Evolutionary conservation across 2,329 filamentous ascomycete genomes (phyloP), one percentile per base, ranked within the genome.

Genomic region (Knufia petricola): DNA sequence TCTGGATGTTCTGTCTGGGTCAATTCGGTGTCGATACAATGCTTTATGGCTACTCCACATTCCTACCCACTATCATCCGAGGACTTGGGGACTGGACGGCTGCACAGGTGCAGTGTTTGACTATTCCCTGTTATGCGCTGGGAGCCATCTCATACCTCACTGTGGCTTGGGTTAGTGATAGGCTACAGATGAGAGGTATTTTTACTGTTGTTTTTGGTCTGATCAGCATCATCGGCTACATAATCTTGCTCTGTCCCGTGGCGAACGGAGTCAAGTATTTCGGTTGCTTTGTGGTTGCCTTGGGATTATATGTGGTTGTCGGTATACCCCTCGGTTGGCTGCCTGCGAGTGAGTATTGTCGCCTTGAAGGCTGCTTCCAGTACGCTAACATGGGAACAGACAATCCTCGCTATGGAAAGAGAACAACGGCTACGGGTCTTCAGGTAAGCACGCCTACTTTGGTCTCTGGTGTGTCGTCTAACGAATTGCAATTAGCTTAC

Each of bases 21-120:
- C 82, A 87, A 61, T 88, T 88, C 60, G 82, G 84, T 3, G 74
- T 76, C 13, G 83, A 87, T 59, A 85, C 81, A 1, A 84, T 88
- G 78, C 71, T 89, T 0, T 89, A 89, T 59, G 83, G 84, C 3
- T 46, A 46, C 20, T 44, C 41, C 3, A 44, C 50, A 8, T 36
- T 42, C 60, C 66, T 90, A 38, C 85, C 85, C 0, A 87, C 84
- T 3, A 89, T 90, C 55, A 87, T 90, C 62, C 71, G 77, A 36
- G 79, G 75, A 3, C 76, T 89, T 45, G 81, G 83, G 2, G 61
- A 60, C 2, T 86, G 83, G 70, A 72, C 77, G 0, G 69, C 70
- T 0, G 76, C 83, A 0, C 72, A 85, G 59, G 77, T 86, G 4
- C 85, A 89, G 63, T 77, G 85, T 26, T 74, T 89, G 28, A 89